Conservation (phyloP, 495 filamentous ascomycete genomes). For the Collariella sp. region DNA sequence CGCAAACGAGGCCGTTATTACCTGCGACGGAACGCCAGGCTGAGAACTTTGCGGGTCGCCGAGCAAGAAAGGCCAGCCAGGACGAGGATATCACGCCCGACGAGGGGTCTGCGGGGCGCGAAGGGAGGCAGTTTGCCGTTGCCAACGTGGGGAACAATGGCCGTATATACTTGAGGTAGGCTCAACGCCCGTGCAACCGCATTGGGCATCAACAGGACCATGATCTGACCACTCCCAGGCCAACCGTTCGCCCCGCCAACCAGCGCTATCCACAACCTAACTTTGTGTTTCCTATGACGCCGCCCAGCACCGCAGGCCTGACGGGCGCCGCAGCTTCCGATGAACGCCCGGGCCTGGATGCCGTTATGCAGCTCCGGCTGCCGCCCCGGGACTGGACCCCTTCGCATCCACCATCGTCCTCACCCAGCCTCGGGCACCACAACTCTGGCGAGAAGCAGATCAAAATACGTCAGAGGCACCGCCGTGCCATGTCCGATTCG, state of each 20-base stretch:
- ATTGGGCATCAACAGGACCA: neutral
- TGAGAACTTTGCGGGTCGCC: constrained; percentile 22
- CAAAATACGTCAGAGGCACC: constrained; percentile 32
- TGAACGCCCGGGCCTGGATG: constrained; percentile 32
- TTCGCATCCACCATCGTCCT: constrained; percentile 29
- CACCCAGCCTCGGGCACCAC: constrained; percentile 20
- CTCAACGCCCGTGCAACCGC: constrained; percentile 1
- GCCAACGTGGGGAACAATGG: constrained; percentile 92
- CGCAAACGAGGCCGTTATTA: constrained; percentile 31
- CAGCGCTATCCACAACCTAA: constrained; percentile 51
- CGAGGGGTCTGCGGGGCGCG: constrained; percentile 42
- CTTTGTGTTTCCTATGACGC: constrained; percentile 51
- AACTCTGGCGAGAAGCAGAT: constrained; percentile 22
- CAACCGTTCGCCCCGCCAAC: constrained; percentile 48
- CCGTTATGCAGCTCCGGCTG: neutral
- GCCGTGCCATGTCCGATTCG: constrained; percentile 43
- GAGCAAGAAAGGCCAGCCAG: constrained; percentile 25
- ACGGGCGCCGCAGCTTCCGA: constrained; percentile 34
- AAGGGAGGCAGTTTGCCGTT: constrained; percentile 80
- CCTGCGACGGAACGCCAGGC: constrained; percentile 38
- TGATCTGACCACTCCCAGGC: constrained; percentile 38
- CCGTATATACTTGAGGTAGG: constrained; percentile 87
- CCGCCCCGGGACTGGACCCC: constrained; percentile 36
- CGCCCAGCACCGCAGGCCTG: constrained; percentile 48
- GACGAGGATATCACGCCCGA: constrained; percentile 42